Conservation (phyloP, 2,329 filamentous ascomycete species). For the Sporothrix brasiliensis region DNA sequence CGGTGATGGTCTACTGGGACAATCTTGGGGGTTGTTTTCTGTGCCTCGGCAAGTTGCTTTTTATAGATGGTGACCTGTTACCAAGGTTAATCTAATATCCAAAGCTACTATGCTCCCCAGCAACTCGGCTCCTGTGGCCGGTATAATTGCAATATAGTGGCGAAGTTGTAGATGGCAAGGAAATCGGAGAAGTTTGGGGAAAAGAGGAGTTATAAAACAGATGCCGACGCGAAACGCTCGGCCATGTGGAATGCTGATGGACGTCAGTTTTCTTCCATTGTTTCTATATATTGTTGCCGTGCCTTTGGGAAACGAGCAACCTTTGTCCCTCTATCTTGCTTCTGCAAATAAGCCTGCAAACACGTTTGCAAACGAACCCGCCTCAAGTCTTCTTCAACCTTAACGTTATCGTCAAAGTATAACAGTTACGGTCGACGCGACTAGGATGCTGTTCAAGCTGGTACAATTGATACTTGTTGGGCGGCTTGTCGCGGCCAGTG, state of each 20-base stretch:
- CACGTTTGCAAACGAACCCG: neutral
- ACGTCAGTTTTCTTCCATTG: too few species aligned
- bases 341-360: neutral
- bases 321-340: neutral
- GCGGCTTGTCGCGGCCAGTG: neutral
- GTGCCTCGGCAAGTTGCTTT: neutral
- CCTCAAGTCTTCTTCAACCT: neutral
- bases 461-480: neutral
- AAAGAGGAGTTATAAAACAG: neutral
- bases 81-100: neutral
- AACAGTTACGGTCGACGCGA: neutral
- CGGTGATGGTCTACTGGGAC: neutral
- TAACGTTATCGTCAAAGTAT: neutral
- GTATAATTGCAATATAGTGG: neutral
- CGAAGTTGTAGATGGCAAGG: neutral
- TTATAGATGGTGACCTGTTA: neutral
- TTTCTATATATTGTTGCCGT: neutral
- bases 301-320: neutral
- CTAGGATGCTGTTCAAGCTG: neutral
- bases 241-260: neutral
- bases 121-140: too few species aligned
- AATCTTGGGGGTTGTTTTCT: neutral
- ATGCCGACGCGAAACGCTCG: neutral
- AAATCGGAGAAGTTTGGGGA: neutral
- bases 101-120: neutral